Percentiles rank a stretch among this genome's conserved stretches.
These are phyloP conservation scores for Nicotiana knightiana DNA, from an alignment of 257 asterid genomes.

Conservation along the genomic window DNA sequence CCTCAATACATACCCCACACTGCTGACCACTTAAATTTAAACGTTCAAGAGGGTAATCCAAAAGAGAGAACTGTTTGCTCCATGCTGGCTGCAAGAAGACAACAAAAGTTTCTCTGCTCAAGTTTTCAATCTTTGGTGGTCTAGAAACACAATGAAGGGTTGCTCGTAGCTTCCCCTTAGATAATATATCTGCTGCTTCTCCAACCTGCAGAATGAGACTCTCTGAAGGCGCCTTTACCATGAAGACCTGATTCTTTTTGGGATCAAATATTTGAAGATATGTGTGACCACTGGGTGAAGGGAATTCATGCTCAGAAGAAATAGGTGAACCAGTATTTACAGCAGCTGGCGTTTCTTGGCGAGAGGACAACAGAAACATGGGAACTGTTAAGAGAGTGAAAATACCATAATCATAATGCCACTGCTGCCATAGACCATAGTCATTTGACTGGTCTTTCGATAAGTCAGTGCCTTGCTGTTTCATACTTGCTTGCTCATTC, in stretches of 20 bases:
- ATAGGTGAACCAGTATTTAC: neutral
- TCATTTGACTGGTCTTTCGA: slow-evolving; percentile 7
- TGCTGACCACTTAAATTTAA: slow-evolving; percentile 17
- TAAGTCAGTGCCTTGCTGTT: neutral
- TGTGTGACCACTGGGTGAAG: slow-evolving; percentile 56
- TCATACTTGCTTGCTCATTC: slow-evolving; percentile 5
- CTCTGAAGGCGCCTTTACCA: slow-evolving; percentile 49
- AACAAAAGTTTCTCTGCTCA: slow-evolving; percentile 88
- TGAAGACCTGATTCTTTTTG: slow-evolving; percentile 31
- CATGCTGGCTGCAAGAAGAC: slow-evolving; percentile 86
- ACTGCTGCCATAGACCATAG: slow-evolving; percentile 70
- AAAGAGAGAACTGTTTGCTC: slow-evolving; percentile 57
- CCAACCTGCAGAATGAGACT: slow-evolving; percentile 88
- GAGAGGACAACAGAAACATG: slow-evolving; percentile 45
- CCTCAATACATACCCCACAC: slow-evolving; percentile 15
- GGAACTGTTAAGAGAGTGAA: slow-evolving; percentile 73
- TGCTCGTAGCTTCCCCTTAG: slow-evolving; percentile 78
- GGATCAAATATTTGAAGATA: slow-evolving; percentile 70
- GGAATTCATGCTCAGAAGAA: slow-evolving; percentile 33
- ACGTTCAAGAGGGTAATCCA: slow-evolving; percentile 42
- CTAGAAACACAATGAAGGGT: slow-evolving; percentile 76
- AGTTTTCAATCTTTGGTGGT: slow-evolving; percentile 34
- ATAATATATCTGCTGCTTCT: slow-evolving; percentile 72
- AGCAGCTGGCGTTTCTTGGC: slow-evolving; percentile 1
- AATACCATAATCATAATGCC: slow-evolving; percentile 95